These are phyloP conservation scores for Debaryomyces nepalensis DNA, from an alignment of 1,139 yeast genomes.

Conservation along the genomic window DNA sequence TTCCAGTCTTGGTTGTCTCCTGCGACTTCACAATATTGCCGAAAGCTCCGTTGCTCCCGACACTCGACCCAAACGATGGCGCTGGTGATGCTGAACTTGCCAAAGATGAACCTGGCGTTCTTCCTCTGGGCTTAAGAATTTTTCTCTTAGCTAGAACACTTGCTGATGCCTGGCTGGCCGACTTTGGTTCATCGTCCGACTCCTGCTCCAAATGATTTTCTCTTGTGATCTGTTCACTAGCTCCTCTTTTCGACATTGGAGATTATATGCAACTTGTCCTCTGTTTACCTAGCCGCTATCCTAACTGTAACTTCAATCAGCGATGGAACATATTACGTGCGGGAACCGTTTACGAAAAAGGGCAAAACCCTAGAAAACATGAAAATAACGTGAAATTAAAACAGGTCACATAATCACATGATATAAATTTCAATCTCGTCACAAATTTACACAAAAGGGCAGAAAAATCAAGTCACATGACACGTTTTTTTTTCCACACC, in stretches of 20 bases:
- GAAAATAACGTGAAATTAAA: neutral
- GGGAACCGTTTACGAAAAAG: too few relatives aligned
- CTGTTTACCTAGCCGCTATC: neutral
- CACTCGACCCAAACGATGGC: conserved; percentile 10
- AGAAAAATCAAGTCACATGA: conserved; percentile 1
- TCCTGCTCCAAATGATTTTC: conserved; percentile 37
- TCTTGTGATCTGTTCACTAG: conserved; percentile 60
- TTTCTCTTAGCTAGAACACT: conserved; percentile 71
- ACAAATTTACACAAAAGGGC: neutral
- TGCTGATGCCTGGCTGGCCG: conserved; percentile 56
- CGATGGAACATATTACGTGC: too few relatives aligned
- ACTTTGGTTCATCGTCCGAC: conserved; percentile 34
- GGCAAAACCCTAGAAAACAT: neutral
- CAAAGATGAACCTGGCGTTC: conserved; percentile 15
- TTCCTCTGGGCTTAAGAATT: conserved; percentile 60
- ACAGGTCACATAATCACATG: neutral
- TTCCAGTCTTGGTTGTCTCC: neutral
- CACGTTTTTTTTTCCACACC: neutral
- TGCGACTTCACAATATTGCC: conserved; percentile 5
- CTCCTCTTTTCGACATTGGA: conserved; percentile 67
- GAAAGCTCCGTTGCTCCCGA: conserved; percentile 3
- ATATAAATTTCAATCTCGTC: neutral
- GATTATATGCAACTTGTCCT: conserved; percentile 1
- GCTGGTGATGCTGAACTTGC: conserved; percentile 8
- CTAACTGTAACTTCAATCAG: neutral